Evolutionary conservation across 805 yeast species (phyloP).

Genomic region (Maudiozyma saulgeensis): DNA sequence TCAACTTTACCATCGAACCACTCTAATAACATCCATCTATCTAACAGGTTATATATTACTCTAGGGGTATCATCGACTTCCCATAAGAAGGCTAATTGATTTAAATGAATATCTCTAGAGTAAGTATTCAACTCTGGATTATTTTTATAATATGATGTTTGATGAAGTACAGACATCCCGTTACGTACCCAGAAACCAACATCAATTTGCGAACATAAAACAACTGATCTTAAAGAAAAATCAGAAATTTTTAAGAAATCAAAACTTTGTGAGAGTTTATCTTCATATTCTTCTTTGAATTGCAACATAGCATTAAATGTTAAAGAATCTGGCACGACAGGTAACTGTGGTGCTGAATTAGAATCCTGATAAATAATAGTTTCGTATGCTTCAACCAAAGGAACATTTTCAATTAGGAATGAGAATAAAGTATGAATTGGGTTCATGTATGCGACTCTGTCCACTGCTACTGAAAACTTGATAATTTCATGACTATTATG

Average conservation of each 20-base stretch:
- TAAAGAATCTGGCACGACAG: not conserved
- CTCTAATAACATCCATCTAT: slow-evolving; percentile 47
- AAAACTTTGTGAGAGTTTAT: slow-evolving; percentile 3
- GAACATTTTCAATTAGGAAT: slow-evolving; percentile 24
- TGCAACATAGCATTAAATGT: not conserved
- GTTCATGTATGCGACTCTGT: slow-evolving; percentile 46
- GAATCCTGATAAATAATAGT: slow-evolving; percentile 12
- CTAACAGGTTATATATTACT: slow-evolving; percentile 49
- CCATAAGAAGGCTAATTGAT: slow-evolving; percentile 51
- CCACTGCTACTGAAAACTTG: slow-evolving; percentile 37
- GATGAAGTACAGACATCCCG: slow-evolving; percentile 46
- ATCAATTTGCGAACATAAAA: slow-evolving; percentile 50
- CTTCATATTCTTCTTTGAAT: not conserved
- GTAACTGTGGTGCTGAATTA: not conserved
- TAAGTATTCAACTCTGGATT: slow-evolving; percentile 45
- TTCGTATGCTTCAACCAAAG: slow-evolving; percentile 16
- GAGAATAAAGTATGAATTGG: slow-evolving; percentile 53
- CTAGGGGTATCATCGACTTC: slow-evolving; percentile 41
- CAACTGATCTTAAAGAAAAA: slow-evolving; percentile 49
- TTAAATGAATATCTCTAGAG: slow-evolving; percentile 62
- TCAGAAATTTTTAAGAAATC: slow-evolving; percentile 45
- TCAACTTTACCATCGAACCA: slow-evolving; percentile 37
- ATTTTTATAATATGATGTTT: slow-evolving; percentile 42
- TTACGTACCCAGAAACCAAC: slow-evolving; percentile 69
- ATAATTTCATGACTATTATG: slow-evolving; percentile 22